A percentile compares a stretch with the other conserved stretches of the same genome.
These are phyloP conservation scores for Mycena chlorophos DNA, from an alignment of 768 basidiomycete genomes.

Conservation along the genomic window DNA sequence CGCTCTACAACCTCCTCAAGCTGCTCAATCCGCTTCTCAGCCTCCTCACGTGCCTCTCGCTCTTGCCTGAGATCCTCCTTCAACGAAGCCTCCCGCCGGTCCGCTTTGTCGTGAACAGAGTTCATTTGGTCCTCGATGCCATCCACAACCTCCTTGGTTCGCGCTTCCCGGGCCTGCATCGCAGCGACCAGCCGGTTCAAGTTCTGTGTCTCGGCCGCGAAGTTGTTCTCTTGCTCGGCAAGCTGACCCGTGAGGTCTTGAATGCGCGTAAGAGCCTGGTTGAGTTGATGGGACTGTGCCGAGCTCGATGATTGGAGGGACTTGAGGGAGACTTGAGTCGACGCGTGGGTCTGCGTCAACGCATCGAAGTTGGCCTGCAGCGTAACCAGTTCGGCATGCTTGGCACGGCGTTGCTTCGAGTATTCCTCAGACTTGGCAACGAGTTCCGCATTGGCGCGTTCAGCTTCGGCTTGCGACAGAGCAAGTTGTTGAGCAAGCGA, in stretches of 20 bases:
- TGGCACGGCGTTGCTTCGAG: slow-evolving; percentile 76
- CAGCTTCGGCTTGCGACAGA: slow-evolving; percentile 73
- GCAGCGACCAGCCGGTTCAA: slow-evolving; percentile 75
- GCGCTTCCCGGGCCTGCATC: slow-evolving; percentile 86
- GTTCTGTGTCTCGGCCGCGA: slow-evolving; percentile 72
- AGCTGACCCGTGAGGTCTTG: slow-evolving; percentile 75
- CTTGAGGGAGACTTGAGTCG: slow-evolving; percentile 68
- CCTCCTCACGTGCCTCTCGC: slow-evolving; percentile 62
- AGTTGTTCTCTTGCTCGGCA: slow-evolving; percentile 83
- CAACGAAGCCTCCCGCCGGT: slow-evolving; percentile 63
- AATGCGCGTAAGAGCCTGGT: slow-evolving; percentile 71
- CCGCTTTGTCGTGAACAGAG: slow-evolving; percentile 65
- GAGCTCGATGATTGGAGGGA: slow-evolving; percentile 72
- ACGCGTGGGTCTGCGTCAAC: slow-evolving; percentile 63
- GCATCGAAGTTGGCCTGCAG: slow-evolving; percentile 80
- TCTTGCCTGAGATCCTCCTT: slow-evolving; percentile 75
- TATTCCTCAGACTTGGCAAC: slow-evolving; percentile 77
- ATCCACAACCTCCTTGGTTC: slow-evolving; percentile 80
- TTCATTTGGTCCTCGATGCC: slow-evolving; percentile 84
- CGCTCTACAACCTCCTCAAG: slow-evolving; percentile 71
- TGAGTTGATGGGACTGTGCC: slow-evolving; percentile 71
- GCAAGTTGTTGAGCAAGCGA: slow-evolving; percentile 80
- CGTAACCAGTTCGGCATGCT: slow-evolving; percentile 73
- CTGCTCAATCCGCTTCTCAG: slow-evolving; percentile 71
- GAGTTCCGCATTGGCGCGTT: slow-evolving; percentile 70